Conservation (phyloP, 1,284 basidiomycete species). For the Hymenochaete sp. region DNA sequence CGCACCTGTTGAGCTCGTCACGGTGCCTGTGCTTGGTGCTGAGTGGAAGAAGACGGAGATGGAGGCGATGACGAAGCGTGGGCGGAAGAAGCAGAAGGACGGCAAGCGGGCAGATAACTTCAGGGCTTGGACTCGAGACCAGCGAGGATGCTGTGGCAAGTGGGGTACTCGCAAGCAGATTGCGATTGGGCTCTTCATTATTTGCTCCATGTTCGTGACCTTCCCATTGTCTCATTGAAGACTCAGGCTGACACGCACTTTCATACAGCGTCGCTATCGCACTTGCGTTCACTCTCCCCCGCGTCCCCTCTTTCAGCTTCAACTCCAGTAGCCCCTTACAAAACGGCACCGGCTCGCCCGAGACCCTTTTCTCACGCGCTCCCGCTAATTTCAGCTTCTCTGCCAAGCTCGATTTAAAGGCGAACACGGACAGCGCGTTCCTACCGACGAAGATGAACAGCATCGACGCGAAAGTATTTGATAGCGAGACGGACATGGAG, state of each 20-base stretch:
- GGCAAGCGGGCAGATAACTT: conserved; percentile 51
- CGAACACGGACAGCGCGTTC: conserved; percentile 64
- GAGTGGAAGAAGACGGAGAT: conserved; percentile 80
- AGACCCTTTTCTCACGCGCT: conserved; percentile 19
- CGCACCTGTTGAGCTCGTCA: conserved; percentile 69
- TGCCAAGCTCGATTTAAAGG: conserved; percentile 60
- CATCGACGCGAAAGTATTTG: conserved; percentile 57
- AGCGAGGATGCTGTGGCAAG: conserved; percentile 65
- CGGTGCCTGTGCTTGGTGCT: conserved; percentile 78
- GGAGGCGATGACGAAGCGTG: conserved; percentile 62
- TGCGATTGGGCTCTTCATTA: conserved; percentile 57
- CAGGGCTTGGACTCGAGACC: conserved; percentile 64
- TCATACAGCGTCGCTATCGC: conserved; percentile 52
- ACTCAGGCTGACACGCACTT: conserved; percentile 1
- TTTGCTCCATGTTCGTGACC: conserved; percentile 53
- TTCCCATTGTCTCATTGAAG: conserved; percentile 13
- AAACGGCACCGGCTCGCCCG: conserved; percentile 46
- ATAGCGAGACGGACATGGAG: conserved; percentile 50
- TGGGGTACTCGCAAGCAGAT: conserved; percentile 67
- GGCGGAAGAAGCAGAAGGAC: conserved; percentile 46
- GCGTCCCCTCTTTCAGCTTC: conserved; percentile 65
- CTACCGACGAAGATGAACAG: conserved; percentile 65
- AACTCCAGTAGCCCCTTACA: conserved; percentile 48
- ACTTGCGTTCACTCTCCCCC: conserved; percentile 70
- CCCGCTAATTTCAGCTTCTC: conserved; percentile 85